Percentiles rank a stretch among this genome's conserved stretches.
Evolutionary conservation across 1,284 basidiomycete genomes (phyloP).

Genomic region (Gymnopus androsaceus): DNA sequence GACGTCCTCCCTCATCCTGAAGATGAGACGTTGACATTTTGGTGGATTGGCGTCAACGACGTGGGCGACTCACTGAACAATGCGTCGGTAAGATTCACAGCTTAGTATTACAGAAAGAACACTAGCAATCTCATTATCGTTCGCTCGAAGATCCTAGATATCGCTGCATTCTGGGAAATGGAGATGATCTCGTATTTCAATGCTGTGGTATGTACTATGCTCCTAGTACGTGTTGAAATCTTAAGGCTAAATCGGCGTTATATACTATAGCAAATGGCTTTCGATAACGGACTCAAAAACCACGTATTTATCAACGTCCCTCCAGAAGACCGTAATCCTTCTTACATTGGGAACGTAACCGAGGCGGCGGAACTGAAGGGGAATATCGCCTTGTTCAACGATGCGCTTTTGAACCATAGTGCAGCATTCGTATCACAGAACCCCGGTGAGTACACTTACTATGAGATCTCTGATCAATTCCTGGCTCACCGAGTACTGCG

Average conservation of each 20-base stretch:
- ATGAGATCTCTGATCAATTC: not conserved
- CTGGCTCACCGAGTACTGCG: not conserved
- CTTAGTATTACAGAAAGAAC: not conserved
- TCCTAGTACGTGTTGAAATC: not conserved
- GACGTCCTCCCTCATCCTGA: slow-evolving; percentile 45
- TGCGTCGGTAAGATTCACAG: slow-evolving; percentile 36
- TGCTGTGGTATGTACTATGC: slow-evolving; percentile 44
- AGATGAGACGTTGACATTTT: slow-evolving; percentile 46
- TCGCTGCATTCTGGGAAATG: slow-evolving; percentile 48
- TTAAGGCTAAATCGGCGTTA: not conserved
- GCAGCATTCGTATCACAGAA: slow-evolving; percentile 38
- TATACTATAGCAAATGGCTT: slow-evolving; percentile 39
- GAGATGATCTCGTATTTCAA: slow-evolving; percentile 55
- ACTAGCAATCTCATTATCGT: not conserved
- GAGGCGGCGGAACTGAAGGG: slow-evolving; percentile 36
- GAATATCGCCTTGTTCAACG: slow-evolving; percentile 46
- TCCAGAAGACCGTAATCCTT: slow-evolving; percentile 50
- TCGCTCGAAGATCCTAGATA: slow-evolving; percentile 44
- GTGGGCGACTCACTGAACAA: slow-evolving; percentile 53
- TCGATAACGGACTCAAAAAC: slow-evolving; percentile 42
- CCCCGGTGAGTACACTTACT: slow-evolving; percentile 25
- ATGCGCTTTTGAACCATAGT: slow-evolving; percentile 38
- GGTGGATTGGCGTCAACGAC: slow-evolving; percentile 65
- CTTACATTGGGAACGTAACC: slow-evolving; percentile 32
- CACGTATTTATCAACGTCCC: slow-evolving; percentile 61